Evolutionary conservation across 23 red algal species (phyloP).

Genomic region (Chondrus crispus): DNA sequence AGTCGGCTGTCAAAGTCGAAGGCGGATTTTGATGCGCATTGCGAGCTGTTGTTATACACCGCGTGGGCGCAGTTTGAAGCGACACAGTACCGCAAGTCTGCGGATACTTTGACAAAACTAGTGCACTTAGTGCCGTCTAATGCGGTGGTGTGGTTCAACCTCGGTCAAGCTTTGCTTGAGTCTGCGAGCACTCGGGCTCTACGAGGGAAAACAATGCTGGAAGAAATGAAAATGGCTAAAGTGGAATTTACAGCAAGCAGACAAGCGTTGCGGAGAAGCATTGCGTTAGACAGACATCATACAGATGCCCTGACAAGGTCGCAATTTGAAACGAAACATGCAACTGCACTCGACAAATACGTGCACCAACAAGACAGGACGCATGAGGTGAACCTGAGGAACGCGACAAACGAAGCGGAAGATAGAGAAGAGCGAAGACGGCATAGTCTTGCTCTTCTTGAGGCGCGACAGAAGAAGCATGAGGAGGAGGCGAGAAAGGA

Average conservation of each 20-base stretch:
- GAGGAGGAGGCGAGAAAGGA: constrained; percentile 18
- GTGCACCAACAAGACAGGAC: constrained; percentile 42
- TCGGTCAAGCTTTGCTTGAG: constrained; percentile 49
- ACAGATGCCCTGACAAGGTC: constrained; percentile 7
- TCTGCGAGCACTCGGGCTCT: constrained; percentile 11
- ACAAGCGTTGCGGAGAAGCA: constrained; percentile 9
- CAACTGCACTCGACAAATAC: constrained; percentile 24
- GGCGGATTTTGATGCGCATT: neutral
- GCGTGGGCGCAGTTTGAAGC: constrained; percentile 53
- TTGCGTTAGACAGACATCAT: neutral
- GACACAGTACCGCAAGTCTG: constrained; percentile 35
- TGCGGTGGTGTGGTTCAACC: constrained; percentile 53
- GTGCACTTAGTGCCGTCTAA: constrained; percentile 13
- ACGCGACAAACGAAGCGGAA: constrained; percentile 34
- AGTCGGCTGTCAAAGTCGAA: neutral
- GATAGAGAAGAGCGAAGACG: constrained; percentile 19
- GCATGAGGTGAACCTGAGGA: constrained; percentile 57
- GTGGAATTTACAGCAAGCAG: constrained; percentile 52
- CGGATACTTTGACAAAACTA: constrained; percentile 27
- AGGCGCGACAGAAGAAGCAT: constrained; percentile 11
- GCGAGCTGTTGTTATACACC: constrained; percentile 51
- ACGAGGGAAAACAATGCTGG: neutral
- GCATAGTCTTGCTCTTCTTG: constrained; percentile 11
- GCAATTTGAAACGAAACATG: neutral
- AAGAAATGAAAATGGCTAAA: constrained; percentile 43